phyloP scores from a whole-genome alignment of 495 filamentous ascomycete species.

The Amorphotheca resinae region DNA sequence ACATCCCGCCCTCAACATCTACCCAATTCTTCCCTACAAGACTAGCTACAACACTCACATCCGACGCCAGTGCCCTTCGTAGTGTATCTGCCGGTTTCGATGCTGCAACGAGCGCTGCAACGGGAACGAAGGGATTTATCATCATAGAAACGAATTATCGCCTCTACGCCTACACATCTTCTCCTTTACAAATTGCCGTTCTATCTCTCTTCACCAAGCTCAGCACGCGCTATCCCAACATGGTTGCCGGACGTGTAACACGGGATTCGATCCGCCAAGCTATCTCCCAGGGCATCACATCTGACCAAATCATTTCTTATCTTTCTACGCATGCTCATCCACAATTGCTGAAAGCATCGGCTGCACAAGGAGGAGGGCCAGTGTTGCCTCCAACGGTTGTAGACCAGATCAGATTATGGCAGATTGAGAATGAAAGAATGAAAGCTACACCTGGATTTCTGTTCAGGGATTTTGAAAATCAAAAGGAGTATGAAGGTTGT shows the following conservation, averaged over 20 bases:
- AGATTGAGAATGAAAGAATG: constrained; percentile 91
- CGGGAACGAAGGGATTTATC: constrained; percentile 63
- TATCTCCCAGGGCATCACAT: constrained; percentile 81
- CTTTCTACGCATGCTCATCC: constrained; percentile 83
- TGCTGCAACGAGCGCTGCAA: constrained; percentile 32
- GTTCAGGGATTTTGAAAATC: constrained; percentile 74
- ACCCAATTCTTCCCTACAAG: constrained; percentile 87
- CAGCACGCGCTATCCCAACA: constrained; percentile 76
- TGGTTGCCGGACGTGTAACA: constrained; percentile 81
- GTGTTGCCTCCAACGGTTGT: constrained; percentile 89
- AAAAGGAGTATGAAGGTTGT: constrained; percentile 63
- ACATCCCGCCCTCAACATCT: constrained; percentile 35
- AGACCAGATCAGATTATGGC: constrained; percentile 95
- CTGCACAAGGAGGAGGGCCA: constrained; percentile 32
- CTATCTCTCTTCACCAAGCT: constrained; percentile 82
- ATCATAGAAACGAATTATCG: constrained; percentile 99
- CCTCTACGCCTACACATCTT: constrained; percentile 90
- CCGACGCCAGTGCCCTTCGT: constrained; percentile 58
- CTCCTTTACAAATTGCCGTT: constrained; percentile 83
- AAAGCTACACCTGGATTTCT: constrained; percentile 67
- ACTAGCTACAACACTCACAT: constrained; percentile 87
- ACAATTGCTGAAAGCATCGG: constrained; percentile 56
- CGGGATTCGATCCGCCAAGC: constrained; percentile 75
- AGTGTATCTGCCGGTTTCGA: constrained; percentile 43
- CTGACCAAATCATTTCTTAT: constrained; percentile 86